Base-by-base conservation (phyloP, 331 rosid species). In the Erythrophleum ivorense region DNA sequence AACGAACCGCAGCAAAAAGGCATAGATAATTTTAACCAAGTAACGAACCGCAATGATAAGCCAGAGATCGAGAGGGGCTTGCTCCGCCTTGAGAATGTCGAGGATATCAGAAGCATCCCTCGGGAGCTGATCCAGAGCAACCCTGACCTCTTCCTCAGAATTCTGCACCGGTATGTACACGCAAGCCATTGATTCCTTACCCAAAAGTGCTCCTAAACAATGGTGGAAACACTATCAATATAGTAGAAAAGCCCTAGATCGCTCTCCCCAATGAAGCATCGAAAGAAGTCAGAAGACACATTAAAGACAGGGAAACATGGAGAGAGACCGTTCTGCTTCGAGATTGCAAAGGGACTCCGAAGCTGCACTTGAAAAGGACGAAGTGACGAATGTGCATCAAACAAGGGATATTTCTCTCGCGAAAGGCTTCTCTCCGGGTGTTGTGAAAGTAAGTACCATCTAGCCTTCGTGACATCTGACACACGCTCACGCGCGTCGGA, bases 51-150 rank as follows among this genome's bases (percentile, higher is more conserved):
- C 99, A 73, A 94, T 96, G 15, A 94, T 91, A 80, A 96, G 98
- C 99, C 98, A 92, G 82, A 96, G 97, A 90, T 96, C 98, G 65
- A 94, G 98, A 66, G 98, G 95, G 41, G 99, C 98, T 90, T 96
- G 99, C 86, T 94, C 99, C 24, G 99, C 99, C 82, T 92, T 94
- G 68, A 94, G 98, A 43, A 96, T 96, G 84, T 96, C 99, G 65
- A 96, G 91, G 52, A 96, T 96, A 63, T 94, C 97, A 15, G 97
- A 91, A 60, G 99, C 98, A 75, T 96, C 99, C 55, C 92, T 86
- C 0, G 98, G 99, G 60, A 96, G 98, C 85, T 94, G 98, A 77
- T 96, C 98, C 80, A 96, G 94, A 62, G 91, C 88, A 54, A 96
- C 98, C 92, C 98, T 87, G 84, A 96, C 99, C 81, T 96, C 99